These are phyloP conservation scores for Puccinia horiana DNA, from an alignment of 1,284 basidiomycete genomes.

Conservation along the genomic window DNA sequence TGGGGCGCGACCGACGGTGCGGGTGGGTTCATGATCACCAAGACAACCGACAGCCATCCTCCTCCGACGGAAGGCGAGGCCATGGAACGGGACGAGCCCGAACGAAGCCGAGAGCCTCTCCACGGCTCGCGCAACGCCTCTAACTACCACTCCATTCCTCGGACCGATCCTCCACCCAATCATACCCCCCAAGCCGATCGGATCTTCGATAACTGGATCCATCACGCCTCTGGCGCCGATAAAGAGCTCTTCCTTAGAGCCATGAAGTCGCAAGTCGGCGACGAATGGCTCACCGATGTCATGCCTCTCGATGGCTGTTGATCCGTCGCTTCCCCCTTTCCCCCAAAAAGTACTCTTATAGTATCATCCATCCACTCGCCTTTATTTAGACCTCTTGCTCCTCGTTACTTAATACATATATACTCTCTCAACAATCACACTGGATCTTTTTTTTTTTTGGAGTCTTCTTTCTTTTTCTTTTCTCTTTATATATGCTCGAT, in stretches of 20 bases:
- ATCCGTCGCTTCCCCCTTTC: not conserved
- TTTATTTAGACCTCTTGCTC: not conserved
- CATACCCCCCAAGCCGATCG: not conserved
- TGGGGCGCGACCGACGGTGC: constrained; percentile 43
- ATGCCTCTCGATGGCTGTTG: constrained; percentile 41
- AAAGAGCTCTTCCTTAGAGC: constrained; percentile 39
- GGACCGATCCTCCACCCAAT: not conserved
- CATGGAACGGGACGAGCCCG: not conserved
- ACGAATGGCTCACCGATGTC: constrained; percentile 47
- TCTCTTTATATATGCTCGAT: not conserved
- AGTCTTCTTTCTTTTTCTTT: not conserved
- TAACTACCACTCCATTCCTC: not conserved
- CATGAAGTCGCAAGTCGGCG: constrained; percentile 35
- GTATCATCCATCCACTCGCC: not conserved
- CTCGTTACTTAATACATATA: not conserved
- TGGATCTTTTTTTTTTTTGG: not conserved
- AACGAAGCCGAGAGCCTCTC: no score
- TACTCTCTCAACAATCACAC: not conserved
- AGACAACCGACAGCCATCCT: not conserved
- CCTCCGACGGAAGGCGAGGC: not conserved
- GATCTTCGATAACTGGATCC: not conserved
- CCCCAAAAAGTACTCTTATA: not conserved
- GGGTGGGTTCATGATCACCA: constrained; percentile 35
- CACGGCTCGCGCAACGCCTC: not conserved
- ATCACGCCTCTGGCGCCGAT: constrained; percentile 12